phyloP scores from a whole-genome alignment of 495 filamentous ascomycete genomes.

The Neurospora tetraspora region DNA sequence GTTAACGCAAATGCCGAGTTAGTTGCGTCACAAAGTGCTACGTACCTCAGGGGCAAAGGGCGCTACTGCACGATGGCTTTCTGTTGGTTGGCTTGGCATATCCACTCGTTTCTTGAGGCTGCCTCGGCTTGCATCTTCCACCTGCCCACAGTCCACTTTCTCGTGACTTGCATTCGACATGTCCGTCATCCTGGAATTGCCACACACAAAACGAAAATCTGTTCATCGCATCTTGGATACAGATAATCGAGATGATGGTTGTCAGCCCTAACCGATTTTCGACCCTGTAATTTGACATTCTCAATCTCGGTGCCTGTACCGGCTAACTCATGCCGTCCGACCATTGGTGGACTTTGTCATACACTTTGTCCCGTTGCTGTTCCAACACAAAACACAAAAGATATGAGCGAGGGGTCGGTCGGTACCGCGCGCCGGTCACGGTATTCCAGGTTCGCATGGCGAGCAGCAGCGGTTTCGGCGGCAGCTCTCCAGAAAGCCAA shows the following conservation, averaged over 20 bases:
- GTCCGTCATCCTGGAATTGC: not conserved
- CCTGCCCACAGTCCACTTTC: not conserved
- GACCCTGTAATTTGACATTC: not conserved
- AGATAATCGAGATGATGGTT: not conserved
- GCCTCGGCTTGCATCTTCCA: not conserved
- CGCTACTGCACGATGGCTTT: not conserved
- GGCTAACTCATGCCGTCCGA: not conserved
- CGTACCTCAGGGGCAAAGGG: not conserved
- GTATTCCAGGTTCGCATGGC: not conserved
- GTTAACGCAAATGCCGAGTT: not conserved
- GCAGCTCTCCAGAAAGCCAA: not conserved
- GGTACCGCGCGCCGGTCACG: not conserved
- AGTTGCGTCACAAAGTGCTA: not conserved
- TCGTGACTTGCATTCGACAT: not conserved
- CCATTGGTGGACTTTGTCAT: not conserved
- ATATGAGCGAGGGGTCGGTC: not conserved
- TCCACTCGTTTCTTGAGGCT: not conserved
- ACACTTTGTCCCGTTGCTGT: not conserved
- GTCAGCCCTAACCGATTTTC: not conserved
- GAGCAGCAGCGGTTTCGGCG: not conserved
- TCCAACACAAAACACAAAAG: not conserved
- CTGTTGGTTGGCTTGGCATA: not conserved
- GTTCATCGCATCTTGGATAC: not conserved
- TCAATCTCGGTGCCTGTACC: not conserved
- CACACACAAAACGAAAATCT: not conserved